Evolutionary conservation across 768 basidiomycete genomes (phyloP).

Genomic region (Mycena albidolilacea): DNA sequence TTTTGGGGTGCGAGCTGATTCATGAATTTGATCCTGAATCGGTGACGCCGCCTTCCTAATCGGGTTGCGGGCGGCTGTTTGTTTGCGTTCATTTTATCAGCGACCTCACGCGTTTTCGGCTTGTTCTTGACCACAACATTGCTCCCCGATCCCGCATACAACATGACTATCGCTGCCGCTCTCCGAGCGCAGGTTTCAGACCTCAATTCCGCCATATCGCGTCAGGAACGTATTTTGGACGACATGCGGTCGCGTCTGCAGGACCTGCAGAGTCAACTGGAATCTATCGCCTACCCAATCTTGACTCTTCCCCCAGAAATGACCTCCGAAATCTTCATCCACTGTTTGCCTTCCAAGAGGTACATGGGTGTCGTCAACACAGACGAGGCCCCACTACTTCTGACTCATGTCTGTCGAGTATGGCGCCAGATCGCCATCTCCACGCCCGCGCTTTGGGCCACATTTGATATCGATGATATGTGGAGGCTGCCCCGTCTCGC

Average conservation of each 20-base stretch:
- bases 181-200: slow-evolving; percentile 9
- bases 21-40: too few relatives aligned
- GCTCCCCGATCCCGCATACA: too few relatives aligned
- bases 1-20: too few relatives aligned
- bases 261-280: slow-evolving; percentile 13
- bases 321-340: slow-evolving; percentile 27
- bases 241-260: not conserved
- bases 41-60: too few relatives aligned
- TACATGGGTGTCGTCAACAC: not conserved
- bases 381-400: slow-evolving; percentile 3
- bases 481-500: not conserved
- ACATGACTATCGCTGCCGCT: not conserved
- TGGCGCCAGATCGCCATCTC: slow-evolving; percentile 29
- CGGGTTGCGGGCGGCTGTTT: too few relatives aligned
- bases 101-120: not conserved
- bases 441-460: slow-evolving; percentile 22
- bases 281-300: slow-evolving; percentile 24
- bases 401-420: slow-evolving; percentile 10
- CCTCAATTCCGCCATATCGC: not conserved
- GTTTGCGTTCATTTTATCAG: too few relatives aligned
- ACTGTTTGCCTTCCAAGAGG: not conserved
- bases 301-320: slow-evolving; percentile 28
- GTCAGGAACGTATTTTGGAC: not conserved
- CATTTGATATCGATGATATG: not conserved
- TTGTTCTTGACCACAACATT: not conserved